Evolutionary conservation across 306 rosid species (phyloP).

Genomic region (Psophocarpus tetragonolobus): DNA sequence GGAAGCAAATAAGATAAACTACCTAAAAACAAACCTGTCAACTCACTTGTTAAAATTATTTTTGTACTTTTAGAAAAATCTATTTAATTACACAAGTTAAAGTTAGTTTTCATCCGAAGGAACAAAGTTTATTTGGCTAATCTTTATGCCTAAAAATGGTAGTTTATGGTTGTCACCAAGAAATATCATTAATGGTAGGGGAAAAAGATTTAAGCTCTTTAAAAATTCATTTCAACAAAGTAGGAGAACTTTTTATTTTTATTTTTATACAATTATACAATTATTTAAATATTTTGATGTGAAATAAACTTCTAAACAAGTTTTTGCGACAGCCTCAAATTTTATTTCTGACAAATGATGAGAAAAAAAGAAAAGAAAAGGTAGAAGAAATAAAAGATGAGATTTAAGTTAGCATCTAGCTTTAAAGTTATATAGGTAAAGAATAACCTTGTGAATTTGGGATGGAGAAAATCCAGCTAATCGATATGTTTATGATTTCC

Average conservation of each 20-base stretch:
- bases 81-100: background rate
- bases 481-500: background rate
- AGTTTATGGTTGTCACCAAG: no score
- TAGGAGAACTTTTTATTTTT: background rate
- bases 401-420: background rate
- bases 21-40: background rate
- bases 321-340: background rate
- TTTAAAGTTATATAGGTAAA: background rate
- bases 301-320: background rate
- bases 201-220: background rate
- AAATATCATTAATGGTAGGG: background rate
- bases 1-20: background rate
- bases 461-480: background rate
- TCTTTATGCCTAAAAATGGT: no score
- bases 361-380: no score
- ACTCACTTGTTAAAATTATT: background rate
- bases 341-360: background rate
- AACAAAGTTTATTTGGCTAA: background rate
- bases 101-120: background rate
- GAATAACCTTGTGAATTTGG: background rate
- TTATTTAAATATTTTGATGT: background rate
- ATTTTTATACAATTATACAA: background rate
- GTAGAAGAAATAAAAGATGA: background rate
- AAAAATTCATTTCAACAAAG: background rate
- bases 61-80: background rate